Evolutionary conservation across 2,329 filamentous ascomycete species (phyloP).

Genomic region (Herpotrichia juniperi): DNA sequence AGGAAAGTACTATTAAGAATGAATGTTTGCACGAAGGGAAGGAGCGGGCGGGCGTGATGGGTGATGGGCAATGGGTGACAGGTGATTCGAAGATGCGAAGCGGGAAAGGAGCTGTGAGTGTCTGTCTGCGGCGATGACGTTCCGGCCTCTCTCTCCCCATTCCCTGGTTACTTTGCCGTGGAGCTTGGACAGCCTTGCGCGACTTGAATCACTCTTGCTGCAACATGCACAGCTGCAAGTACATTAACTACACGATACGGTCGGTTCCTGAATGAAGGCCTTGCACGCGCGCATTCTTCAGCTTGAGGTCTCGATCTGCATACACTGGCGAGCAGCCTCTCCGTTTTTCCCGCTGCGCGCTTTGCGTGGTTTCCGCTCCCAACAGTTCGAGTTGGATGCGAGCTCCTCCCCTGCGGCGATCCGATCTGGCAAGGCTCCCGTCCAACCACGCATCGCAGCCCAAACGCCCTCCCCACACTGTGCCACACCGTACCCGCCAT

Average conservation of each 20-base stretch:
- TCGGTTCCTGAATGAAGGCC: too few species aligned
- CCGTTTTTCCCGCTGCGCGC: too few species aligned
- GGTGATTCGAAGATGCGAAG: not conserved
- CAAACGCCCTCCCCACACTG: not conserved
- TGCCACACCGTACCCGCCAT: not conserved
- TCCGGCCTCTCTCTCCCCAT: not conserved
- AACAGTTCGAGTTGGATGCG: too few species aligned
- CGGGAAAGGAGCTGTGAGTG: not conserved
- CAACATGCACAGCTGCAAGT: not conserved
- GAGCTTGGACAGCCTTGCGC: not conserved
- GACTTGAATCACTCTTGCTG: not conserved
- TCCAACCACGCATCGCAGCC: not conserved
- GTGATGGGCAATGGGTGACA: too few species aligned
- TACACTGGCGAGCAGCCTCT: too few species aligned
- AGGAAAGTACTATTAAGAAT: not conserved
- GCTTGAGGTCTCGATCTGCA: too few species aligned
- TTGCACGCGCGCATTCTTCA: too few species aligned
- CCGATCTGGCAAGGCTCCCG: not conserved
- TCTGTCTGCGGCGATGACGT: not conserved
- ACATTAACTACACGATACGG: too few species aligned
- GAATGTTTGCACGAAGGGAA: not conserved
- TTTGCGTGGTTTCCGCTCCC: too few species aligned
- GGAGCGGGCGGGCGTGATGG: not conserved
- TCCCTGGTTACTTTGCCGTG: not conserved
- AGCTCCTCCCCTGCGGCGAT: conserved; percentile 1